These are phyloP conservation scores for Zygosaccharomyces bailii DNA, from an alignment of 805 yeast genomes.

Conservation along the genomic window DNA sequence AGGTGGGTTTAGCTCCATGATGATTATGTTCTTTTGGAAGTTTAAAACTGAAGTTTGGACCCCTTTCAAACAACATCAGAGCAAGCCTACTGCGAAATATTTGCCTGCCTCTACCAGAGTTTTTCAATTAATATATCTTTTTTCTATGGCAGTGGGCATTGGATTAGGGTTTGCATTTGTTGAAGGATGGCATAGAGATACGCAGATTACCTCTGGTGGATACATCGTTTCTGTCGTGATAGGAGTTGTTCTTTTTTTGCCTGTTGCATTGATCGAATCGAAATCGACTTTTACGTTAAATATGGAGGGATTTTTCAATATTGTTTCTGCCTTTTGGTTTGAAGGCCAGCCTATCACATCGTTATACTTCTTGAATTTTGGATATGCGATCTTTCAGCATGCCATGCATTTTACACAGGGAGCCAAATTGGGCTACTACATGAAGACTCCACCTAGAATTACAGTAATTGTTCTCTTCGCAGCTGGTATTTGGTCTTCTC, in stretches of 20 bases:
- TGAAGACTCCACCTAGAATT: conserved; percentile 60
- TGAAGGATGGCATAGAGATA: conserved; percentile 39
- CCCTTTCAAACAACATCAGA: conserved; percentile 34
- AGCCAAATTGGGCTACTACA: conserved; percentile 62
- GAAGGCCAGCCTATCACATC: conserved; percentile 62
- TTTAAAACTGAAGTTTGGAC: conserved; percentile 52
- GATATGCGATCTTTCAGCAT: conserved; percentile 51
- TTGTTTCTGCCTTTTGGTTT: conserved; percentile 60
- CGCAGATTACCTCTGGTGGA: conserved; percentile 48
- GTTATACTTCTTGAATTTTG: conserved; percentile 55
- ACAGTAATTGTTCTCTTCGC: conserved; percentile 50
- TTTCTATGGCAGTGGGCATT: conserved; percentile 44
- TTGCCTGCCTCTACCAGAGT: background rate
- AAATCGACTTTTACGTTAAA: conserved; percentile 59
- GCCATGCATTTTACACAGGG: conserved; percentile 53
- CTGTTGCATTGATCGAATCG: conserved; percentile 60
- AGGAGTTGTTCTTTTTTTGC: conserved; percentile 53
- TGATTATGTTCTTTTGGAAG: conserved; percentile 52
- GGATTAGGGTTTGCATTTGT: conserved; percentile 42
- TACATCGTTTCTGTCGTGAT: conserved; percentile 53
- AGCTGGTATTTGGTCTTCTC: conserved; percentile 44
- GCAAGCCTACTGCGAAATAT: conserved; percentile 61
- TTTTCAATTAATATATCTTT: conserved; percentile 37
- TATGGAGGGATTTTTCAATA: conserved; percentile 58
- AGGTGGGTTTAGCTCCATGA: conserved; percentile 57